These are phyloP conservation scores for Papiliotrema laurentii DNA, from an alignment of 1,284 basidiomycete species.

Conservation along the genomic window DNA sequence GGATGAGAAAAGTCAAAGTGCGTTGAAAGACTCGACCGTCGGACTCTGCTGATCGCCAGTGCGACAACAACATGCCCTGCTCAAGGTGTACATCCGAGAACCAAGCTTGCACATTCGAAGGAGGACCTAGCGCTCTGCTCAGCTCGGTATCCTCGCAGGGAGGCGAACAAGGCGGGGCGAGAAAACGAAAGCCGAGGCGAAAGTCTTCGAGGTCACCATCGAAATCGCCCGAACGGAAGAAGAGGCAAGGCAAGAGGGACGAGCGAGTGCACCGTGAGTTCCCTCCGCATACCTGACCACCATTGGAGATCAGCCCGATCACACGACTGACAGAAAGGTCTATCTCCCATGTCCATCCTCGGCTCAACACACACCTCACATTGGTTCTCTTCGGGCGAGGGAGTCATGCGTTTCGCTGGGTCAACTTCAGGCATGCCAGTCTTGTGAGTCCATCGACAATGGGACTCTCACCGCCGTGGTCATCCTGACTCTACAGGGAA, in stretches of 20 bases:
- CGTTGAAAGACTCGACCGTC: background rate
- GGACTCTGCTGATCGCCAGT: background rate
- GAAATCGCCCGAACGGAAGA: background rate
- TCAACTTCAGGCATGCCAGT: constrained; percentile 3
- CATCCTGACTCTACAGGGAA: background rate
- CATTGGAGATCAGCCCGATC: background rate
- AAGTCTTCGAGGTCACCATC: background rate
- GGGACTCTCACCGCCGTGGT: no score
- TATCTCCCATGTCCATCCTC: background rate
- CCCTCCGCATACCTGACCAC: background rate
- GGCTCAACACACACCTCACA: constrained; percentile 2
- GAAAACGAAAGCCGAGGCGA: background rate
- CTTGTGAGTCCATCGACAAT: background rate
- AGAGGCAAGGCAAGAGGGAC: background rate
- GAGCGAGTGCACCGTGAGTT: background rate
- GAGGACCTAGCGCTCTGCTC: constrained; percentile 1
- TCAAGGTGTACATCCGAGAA: constrained; percentile 1
- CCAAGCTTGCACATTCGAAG: constrained; percentile 1
- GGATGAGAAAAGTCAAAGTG: constrained; percentile 2
- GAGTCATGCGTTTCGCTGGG: constrained; percentile 1
- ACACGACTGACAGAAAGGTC: background rate
- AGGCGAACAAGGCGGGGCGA: background rate
- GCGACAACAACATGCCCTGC: constrained; percentile 4
- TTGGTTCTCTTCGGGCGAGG: constrained; percentile 3
- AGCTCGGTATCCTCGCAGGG: background rate